phyloP scores from a whole-genome alignment of 2,329 filamentous ascomycete species.

The Tolypocladium cylindrosporum region DNA sequence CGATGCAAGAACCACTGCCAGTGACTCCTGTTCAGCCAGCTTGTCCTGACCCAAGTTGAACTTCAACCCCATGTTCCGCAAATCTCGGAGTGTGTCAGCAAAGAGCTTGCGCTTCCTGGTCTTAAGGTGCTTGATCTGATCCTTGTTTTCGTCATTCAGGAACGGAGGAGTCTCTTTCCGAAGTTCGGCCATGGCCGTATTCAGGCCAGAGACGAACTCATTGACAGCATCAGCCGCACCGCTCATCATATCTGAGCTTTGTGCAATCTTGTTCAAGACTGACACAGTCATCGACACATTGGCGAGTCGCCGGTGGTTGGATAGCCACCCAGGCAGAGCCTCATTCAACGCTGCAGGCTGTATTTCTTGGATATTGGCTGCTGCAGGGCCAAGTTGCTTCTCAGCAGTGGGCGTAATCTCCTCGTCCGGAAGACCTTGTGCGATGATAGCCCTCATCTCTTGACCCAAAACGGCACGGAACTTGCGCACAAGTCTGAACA shows the following conservation, averaged over 20 bases:
- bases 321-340: constrained; percentile 25
- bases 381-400: background rate
- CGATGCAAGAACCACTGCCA: constrained; percentile 58
- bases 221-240: constrained; percentile 52
- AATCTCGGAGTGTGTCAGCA: constrained; percentile 72
- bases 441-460: constrained; percentile 57
- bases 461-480: constrained; percentile 73
- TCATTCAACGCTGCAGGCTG: constrained; percentile 11
- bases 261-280: constrained; percentile 61
- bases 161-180: constrained; percentile 72
- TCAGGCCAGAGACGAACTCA: constrained; percentile 58
- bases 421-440: constrained; percentile 48
- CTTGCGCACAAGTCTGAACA: constrained; percentile 85
- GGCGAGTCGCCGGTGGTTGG: constrained; percentile 54
- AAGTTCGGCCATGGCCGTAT: constrained; percentile 59
- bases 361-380: constrained; percentile 5
- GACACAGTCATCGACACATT: constrained; percentile 59
- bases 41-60: constrained; percentile 69
- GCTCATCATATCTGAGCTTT: constrained; percentile 38
- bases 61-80: constrained; percentile 83
- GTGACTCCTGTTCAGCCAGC: constrained; percentile 62
- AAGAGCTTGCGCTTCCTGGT: constrained; percentile 82
- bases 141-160: constrained; percentile 82
- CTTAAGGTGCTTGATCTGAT: constrained; percentile 78
- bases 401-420: constrained; percentile 9